Evolutionary conservation across 768 basidiomycete genomes (phyloP), one percentile per base, ranked within the genome.

Genomic region (Panaeolus papilionaceus): DNA sequence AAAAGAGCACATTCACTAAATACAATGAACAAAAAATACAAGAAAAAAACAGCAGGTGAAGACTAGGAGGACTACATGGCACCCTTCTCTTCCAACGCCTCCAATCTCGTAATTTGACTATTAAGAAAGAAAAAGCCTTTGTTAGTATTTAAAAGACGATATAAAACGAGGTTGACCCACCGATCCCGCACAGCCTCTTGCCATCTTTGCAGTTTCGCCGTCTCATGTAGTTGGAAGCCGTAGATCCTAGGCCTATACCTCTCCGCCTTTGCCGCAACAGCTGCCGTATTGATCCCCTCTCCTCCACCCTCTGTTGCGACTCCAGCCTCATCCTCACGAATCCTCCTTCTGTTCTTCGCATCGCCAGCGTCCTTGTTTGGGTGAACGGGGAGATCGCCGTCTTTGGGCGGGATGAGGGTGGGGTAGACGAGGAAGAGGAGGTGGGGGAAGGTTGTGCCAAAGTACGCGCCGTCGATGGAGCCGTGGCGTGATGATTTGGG

Each of bases 341-440:
- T 73, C 67, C 80, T 77, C 71, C 82, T 77, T 68, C 82, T 75
- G 54, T 71, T 77, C 71, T 82, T 79, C 67, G 67, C 62, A 45
- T 79, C 78, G 18, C 78, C 63, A 12, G 66, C 70, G 20, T 68
- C 72, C 16, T 74, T 49, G 67, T 76, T 71, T 62, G 75, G 69
- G 12, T 38, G 66, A 9, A 62, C 62, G 10, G 66, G 67, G 40
- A 62, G 42, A 58, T 71, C 72, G 65, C 69, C 67, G 63, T 70
- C 70, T 72, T 74, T 71, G 70, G 72, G 62, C 63, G 97, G 95
- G 49, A 98, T 92, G 70, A 98, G 89, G 58, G 91, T 88, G 0
- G 98, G 96, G 78, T 99, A 98, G 40, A 98, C 95, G 83, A 99
- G 94, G 83, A 96, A 98, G 61, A 98, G 83, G 65, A 99, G 89